Evolutionary conservation across 441 rosid species (phyloP).

Genomic region (Pelargonium australe): DNA sequence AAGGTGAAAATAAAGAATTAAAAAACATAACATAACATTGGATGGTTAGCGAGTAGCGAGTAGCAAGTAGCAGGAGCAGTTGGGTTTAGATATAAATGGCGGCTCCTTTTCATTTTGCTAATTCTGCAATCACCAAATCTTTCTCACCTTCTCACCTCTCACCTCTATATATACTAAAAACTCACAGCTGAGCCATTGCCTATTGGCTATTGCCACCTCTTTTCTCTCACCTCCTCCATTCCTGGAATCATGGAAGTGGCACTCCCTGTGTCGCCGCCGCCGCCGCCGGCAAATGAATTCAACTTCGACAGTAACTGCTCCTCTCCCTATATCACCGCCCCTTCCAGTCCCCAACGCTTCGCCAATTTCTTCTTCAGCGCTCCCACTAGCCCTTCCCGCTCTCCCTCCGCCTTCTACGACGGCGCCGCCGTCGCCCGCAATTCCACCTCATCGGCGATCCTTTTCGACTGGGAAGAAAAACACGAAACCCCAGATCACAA

Average conservation of each 20-base stretch:
- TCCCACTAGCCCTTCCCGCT: conserved; percentile 64
- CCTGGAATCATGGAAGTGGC: conserved; percentile 29
- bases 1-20: no score
- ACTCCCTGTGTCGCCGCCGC: conserved; percentile 24
- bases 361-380: conserved; percentile 57
- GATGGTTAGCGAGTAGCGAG: no score
- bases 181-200: no score
- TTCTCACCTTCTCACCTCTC: no score
- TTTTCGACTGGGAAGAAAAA: conserved; percentile 56
- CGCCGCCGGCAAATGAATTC: conserved; percentile 33
- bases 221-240: not conserved
- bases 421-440: not conserved
- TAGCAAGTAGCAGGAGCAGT: no score
- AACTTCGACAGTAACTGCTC: conserved; percentile 32
- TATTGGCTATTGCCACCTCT: not conserved
- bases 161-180: no score
- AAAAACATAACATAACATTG: no score
- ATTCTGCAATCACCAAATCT: no score
- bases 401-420: conserved; percentile 26
- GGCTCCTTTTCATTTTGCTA: no score
- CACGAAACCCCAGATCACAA: conserved; percentile 63
- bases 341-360: conserved; percentile 56
- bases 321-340: conserved; percentile 38
- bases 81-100: no score
- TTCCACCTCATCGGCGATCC: conserved; percentile 25